Conservation (phyloP, 331 rosid genomes). For the Phaseolus coccineus region DNA sequence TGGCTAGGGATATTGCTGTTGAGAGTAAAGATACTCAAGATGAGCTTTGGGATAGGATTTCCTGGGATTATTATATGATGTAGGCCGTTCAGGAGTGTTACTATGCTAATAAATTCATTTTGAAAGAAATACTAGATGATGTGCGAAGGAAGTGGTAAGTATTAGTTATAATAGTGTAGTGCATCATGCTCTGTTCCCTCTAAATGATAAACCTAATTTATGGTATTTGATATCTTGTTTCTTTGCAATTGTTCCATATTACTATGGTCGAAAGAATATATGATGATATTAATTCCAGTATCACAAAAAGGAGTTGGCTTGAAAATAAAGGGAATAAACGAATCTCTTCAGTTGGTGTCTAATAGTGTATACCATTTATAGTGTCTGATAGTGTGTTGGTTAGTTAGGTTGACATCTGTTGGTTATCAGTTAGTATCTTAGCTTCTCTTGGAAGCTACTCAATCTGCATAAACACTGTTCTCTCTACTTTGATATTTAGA, state of each 20-base stretch:
- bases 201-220: slow-evolving; percentile 9
- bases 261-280: slow-evolving; percentile 84
- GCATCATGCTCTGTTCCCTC: neutral
- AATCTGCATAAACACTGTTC: no score
- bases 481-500: no score
- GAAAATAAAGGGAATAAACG: no score
- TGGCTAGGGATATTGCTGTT: slow-evolving; percentile 86
- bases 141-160: slow-evolving; percentile 88
- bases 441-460: no score
- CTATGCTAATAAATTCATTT: slow-evolving; percentile 62
- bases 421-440: no score
- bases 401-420: no score
- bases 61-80: slow-evolving; percentile 90
- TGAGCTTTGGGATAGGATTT: slow-evolving; percentile 88
- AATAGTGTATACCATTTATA: no score
- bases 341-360: no score
- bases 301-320: slow-evolving; percentile 34
- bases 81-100: slow-evolving; percentile 98
- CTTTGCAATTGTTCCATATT: slow-evolving; percentile 40
- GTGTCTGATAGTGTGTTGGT: no score
- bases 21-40: slow-evolving; percentile 76
- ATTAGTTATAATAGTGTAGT: slow-evolving; percentile 8
- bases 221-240: slow-evolving; percentile 29
- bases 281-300: slow-evolving; percentile 65
- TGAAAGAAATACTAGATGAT: slow-evolving; percentile 74